phyloP scores from a whole-genome alignment of 2,329 filamentous ascomycete species.

The Rhinocladiella mackenziei region DNA sequence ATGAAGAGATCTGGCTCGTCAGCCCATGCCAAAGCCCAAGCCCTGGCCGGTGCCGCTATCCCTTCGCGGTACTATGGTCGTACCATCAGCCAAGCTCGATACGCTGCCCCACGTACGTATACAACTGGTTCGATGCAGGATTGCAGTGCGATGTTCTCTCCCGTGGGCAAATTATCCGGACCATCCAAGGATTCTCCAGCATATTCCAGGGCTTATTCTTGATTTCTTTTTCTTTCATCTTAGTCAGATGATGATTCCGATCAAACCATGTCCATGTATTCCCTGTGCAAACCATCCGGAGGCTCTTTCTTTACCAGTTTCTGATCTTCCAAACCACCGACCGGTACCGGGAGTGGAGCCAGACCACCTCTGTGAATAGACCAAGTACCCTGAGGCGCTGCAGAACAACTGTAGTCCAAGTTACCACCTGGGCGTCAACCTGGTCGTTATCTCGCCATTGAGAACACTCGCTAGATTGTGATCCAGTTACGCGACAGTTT shows the following conservation, averaged over 20 bases:
- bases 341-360: slow-evolving; percentile 10
- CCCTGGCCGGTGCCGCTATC: slow-evolving; percentile 17
- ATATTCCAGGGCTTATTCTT: slow-evolving; percentile 8
- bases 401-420: slow-evolving; percentile 12
- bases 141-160: slow-evolving; percentile 17
- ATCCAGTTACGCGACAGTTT: slow-evolving; percentile 14
- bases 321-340: slow-evolving; percentile 9
- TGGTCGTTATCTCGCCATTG: too few relatives aligned
- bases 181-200: slow-evolving; percentile 9
- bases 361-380: slow-evolving; percentile 11
- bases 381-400: slow-evolving; percentile 8
- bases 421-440: too few relatives aligned
- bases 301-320: slow-evolving; percentile 5
- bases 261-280: background rate
- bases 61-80: slow-evolving; percentile 10
- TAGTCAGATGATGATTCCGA: slow-evolving; percentile 5
- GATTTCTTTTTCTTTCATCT: slow-evolving; percentile 10
- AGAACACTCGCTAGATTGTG: too few relatives aligned
- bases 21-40: slow-evolving; percentile 19
- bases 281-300: slow-evolving; percentile 11
- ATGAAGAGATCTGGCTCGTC: slow-evolving; percentile 30
- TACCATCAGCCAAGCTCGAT: slow-evolving; percentile 15
- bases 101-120: slow-evolving; percentile 16
- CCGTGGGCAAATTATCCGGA: slow-evolving; percentile 19
- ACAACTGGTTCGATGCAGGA: slow-evolving; percentile 11